Evolutionary conservation across 331 rosid species (phyloP).

Genomic region (Spiraea crenata): DNA sequence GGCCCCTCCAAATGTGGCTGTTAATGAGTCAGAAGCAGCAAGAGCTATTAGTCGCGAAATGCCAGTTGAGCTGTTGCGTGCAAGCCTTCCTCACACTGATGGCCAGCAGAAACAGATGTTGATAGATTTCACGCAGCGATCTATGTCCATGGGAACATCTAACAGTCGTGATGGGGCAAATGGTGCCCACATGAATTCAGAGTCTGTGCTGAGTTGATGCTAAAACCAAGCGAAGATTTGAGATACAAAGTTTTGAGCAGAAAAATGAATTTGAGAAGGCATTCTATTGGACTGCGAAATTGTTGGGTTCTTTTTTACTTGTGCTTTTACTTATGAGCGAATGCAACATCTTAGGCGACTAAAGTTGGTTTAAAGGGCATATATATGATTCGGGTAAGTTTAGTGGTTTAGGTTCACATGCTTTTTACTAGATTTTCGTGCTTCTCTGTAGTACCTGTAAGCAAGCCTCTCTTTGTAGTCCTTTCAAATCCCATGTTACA

Average conservation of each 20-base stretch:
- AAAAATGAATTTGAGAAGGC: background rate
- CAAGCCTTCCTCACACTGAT: slow-evolving; percentile 87
- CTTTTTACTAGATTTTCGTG: slow-evolving; percentile 1
- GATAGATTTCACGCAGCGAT: slow-evolving; percentile 76
- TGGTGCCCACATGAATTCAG: slow-evolving; percentile 50
- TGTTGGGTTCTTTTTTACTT: slow-evolving; percentile 13
- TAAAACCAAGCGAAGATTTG: background rate
- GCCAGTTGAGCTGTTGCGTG: slow-evolving; percentile 92
- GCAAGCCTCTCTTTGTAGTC: slow-evolving; percentile 16
- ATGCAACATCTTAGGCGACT: slow-evolving; percentile 24
- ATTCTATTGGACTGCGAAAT: slow-evolving; percentile 4
- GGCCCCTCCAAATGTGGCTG: slow-evolving; percentile 45
- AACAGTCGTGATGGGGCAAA: slow-evolving; percentile 43
- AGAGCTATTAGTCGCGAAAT: slow-evolving; percentile 70
- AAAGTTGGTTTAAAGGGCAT: slow-evolving; percentile 13
- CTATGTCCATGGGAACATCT: slow-evolving; percentile 58
- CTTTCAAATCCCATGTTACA: slow-evolving; percentile 8
- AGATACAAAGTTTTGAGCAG: background rate
- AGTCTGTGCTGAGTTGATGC: slow-evolving; percentile 64
- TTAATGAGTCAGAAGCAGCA: slow-evolving; percentile 61
- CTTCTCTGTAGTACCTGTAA: slow-evolving; percentile 11
- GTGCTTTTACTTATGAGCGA: slow-evolving; percentile 8
- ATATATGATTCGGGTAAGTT: slow-evolving; percentile 19
- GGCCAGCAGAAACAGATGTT: slow-evolving; percentile 62
- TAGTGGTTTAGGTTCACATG: slow-evolving; percentile 15